These are phyloP conservation scores for Emergomyces orientalis DNA, from an alignment of 2,329 filamentous ascomycete species.

Conservation along the genomic window DNA sequence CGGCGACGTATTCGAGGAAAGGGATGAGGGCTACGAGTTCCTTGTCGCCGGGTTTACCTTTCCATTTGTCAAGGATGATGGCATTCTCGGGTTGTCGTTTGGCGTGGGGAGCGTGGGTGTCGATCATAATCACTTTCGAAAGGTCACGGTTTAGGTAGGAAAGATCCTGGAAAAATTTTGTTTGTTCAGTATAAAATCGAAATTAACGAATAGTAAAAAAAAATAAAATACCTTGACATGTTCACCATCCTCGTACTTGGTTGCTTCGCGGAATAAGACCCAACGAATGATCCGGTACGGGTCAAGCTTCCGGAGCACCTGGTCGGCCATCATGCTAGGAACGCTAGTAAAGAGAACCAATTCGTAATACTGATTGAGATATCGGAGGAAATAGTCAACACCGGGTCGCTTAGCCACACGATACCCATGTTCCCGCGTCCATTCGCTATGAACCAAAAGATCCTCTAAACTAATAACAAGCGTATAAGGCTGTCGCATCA, in stretches of 20 bases:
- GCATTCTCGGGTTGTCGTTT: conserved; percentile 93
- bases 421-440: conserved; percentile 91
- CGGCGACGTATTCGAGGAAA: conserved; percentile 94
- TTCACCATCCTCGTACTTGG: conserved; percentile 89
- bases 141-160: conserved; percentile 93
- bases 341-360: conserved; percentile 90
- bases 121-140: conserved; percentile 89
- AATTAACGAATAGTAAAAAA: background rate
- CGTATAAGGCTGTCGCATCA: conserved; percentile 78
- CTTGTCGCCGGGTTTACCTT: conserved; percentile 69
- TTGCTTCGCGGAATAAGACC: conserved; percentile 93
- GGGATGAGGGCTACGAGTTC: conserved; percentile 83
- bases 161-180: conserved; percentile 57
- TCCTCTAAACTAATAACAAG: conserved; percentile 89
- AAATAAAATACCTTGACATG: conserved; percentile 69
- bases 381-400: conserved; percentile 93
- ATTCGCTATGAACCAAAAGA: conserved; percentile 87
- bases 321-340: conserved; percentile 74
- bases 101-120: conserved; percentile 73
- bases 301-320: conserved; percentile 84
- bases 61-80: conserved; percentile 85
- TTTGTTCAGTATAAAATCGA: conserved; percentile 16
- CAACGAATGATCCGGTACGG: conserved; percentile 92
- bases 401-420: conserved; percentile 89
- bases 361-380: conserved; percentile 96